Base-by-base conservation (phyloP, 352 stramenopile species). In the Phytophthora litchii region DNA sequence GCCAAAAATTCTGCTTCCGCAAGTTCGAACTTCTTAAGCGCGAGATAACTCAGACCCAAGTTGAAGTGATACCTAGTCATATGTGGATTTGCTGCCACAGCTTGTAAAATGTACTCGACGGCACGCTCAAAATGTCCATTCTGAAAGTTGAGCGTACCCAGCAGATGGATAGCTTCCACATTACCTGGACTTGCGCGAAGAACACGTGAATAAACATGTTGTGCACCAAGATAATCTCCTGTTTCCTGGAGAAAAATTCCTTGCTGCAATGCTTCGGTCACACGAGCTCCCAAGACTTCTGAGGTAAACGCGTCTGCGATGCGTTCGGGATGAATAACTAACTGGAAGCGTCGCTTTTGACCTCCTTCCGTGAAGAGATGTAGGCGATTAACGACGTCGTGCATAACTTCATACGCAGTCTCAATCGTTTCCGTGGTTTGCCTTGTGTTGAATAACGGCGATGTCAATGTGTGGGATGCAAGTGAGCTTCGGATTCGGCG, bases 401-500 rank as follows among this genome's bases (percentile, higher is more conserved):
- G 74, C 76, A 91, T 83, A 10, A 55, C 54, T 54, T 82, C 67
- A n/a, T 88, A 91, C 23, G 83, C 76, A 0, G 47, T 25, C 52
- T 98, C 91, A 12, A 97, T 77, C 43, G 78, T 78, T 20, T 56
- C 11, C 0, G 72, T 76, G 17, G 69, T 93, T 29, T 70, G 70
- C 19, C 53, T 56, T 3, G 74, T 89, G 48, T 97, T 86, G 45
- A 97, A 96, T 4, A 96, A 68, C 3, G 85, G 82, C 2, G 73
- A 83, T 3, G 38, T 45, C 14, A 89, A 29, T 5, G 60, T 54
- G 5, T 79, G 37, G 0, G 38, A 19, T 16, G 67, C 72, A 4
- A 94, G 48, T 13, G 72, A 54, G 0, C 20, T 13, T 17, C 80
- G 79, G 10, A 88, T 44, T 1, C 53, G 52, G 0, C 14, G 31